Percentiles rank a stretch among this genome's conserved stretches.
Evolutionary conservation across 352 stramenopile genomes (phyloP).

Genomic region (Phytophthora pistaciae): DNA sequence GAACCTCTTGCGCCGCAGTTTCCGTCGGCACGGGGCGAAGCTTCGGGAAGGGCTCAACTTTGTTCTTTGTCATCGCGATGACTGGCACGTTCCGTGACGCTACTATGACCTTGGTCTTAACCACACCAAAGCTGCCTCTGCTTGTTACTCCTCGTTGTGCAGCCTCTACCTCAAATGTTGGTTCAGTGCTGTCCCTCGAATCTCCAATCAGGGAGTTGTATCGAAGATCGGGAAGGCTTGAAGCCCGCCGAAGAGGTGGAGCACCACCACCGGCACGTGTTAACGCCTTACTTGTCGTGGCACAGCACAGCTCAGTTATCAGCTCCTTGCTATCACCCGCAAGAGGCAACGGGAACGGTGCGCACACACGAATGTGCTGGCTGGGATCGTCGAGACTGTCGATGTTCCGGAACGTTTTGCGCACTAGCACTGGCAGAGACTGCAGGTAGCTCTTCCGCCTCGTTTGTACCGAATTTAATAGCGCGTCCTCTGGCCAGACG

Average conservation of each 20-base stretch:
- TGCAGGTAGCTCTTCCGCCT: neutral
- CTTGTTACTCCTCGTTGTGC: neutral
- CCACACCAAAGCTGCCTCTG: neutral
- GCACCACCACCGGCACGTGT: neutral
- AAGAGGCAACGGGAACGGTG: neutral
- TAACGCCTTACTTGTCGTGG: neutral
- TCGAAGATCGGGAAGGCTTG: neutral
- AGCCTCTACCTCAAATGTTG: neutral
- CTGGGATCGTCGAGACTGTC: neutral
- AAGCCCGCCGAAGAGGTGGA: neutral
- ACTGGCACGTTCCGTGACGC: neutral
- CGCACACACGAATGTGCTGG: neutral
- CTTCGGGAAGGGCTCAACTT: neutral
- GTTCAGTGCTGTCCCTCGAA: neutral
- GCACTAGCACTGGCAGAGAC: neutral
- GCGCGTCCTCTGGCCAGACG: neutral
- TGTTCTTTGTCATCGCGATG: neutral
- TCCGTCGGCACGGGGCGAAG: neutral
- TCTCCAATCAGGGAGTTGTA: neutral
- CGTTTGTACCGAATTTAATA: neutral
- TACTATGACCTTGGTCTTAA: neutral
- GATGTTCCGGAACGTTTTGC: neutral
- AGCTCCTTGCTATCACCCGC: neutral
- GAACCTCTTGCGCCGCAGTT: neutral
- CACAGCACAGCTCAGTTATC: neutral